Conservation (phyloP, 164 flowering plant species). For the Magnolia officinalis region DNA sequence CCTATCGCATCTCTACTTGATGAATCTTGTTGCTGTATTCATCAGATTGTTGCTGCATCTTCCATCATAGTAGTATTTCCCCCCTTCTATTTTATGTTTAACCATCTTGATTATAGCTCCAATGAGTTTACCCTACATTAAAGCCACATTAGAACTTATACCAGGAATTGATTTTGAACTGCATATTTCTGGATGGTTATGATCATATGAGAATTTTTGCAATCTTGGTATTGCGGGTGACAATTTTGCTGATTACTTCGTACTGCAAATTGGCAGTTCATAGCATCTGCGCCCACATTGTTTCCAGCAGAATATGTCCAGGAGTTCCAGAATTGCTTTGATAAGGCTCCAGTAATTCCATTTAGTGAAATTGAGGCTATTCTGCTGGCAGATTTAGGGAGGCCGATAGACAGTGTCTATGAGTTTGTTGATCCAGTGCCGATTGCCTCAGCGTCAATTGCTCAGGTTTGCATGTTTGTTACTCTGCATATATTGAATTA, state of each 20-base stretch:
- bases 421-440: conserved; percentile 90
- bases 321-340: conserved; percentile 93
- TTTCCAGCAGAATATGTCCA: conserved; percentile 86
- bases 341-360: conserved; percentile 81
- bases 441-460: conserved; percentile 97
- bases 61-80: background rate
- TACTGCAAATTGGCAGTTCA: conserved; percentile 48
- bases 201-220: too few relatives aligned
- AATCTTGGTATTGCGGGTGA: background rate
- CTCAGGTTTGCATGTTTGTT: conserved; percentile 52
- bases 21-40: too few relatives aligned
- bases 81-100: background rate
- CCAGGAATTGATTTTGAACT: too few relatives aligned
- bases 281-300: conserved; percentile 92
- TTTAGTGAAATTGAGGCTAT: conserved; percentile 69
- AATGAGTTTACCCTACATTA: background rate
- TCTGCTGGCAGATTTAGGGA: conserved; percentile 66
- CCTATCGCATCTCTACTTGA: too few relatives aligned
- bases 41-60: background rate
- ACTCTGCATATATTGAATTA: background rate
- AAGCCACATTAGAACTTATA: background rate
- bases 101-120: background rate
- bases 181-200: too few relatives aligned
- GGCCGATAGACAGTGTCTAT: conserved; percentile 77
- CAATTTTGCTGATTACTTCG: conserved; percentile 2